phyloP scores from a whole-genome alignment of 2,329 filamentous ascomycete genomes.

The Paraphoma chrysanthemicola region DNA sequence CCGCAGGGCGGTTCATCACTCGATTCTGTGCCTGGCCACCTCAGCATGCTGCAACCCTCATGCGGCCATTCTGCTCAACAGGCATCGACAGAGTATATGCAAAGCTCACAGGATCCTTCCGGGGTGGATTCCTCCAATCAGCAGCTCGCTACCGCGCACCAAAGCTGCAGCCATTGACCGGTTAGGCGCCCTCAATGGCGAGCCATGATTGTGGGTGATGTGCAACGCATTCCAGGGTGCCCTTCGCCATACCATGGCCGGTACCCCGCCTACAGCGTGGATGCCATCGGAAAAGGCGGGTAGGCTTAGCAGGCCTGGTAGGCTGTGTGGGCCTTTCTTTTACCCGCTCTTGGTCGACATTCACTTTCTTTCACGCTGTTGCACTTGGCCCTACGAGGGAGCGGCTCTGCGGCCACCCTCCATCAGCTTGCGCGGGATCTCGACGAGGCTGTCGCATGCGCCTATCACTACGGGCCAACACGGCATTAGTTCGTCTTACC shows the following conservation, averaged over 20 bases:
- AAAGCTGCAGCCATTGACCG: conserved; percentile 23
- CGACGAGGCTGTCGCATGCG: conserved; percentile 22
- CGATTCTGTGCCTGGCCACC: conserved; percentile 18
- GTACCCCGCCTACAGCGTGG: conserved; percentile 36
- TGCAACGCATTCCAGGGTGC: conserved; percentile 9
- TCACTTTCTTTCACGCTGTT: conserved; percentile 15
- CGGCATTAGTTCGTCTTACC: conserved; percentile 20
- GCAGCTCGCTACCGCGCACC: conserved; percentile 10
- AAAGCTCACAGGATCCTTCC: conserved; percentile 10
- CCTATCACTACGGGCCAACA: conserved; percentile 15
- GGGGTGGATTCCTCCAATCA: conserved; percentile 29
- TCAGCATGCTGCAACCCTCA: conserved; percentile 19
- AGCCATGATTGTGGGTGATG: conserved; percentile 16
- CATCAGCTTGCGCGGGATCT: conserved; percentile 22
- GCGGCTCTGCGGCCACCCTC: conserved; percentile 16
- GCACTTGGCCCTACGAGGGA: conserved; percentile 7
- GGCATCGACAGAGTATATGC: conserved; percentile 12
- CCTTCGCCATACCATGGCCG: conserved; percentile 10
- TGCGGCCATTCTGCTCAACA: conserved; percentile 20
- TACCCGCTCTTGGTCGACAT: conserved; percentile 9
- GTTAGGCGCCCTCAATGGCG: conserved; percentile 14
- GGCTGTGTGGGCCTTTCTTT: conserved; percentile 12
- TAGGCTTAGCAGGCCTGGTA: conserved; percentile 8
- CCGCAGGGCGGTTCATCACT: conserved; percentile 18
- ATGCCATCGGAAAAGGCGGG: conserved; percentile 24